Evolutionary conservation across 1,284 basidiomycete genomes (phyloP), one percentile per base, ranked within the genome.

Genomic region (Mycena citricolor): DNA sequence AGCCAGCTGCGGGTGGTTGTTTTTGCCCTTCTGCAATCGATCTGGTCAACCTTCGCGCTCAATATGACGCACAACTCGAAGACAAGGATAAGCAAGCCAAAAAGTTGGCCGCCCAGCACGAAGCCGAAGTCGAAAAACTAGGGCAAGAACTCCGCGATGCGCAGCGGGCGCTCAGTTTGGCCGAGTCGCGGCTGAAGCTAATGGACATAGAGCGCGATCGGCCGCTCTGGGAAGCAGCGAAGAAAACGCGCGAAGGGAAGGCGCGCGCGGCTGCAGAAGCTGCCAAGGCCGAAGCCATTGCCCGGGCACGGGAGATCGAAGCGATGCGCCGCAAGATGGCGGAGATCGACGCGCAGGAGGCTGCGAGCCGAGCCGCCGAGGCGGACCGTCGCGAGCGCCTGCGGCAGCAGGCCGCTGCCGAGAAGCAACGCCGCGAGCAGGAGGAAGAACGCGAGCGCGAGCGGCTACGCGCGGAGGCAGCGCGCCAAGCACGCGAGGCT

Each of bases 261-360:
- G 53, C 54, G 37, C 32, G 39, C 19, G 42, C 23, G 14, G 26
- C 26, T 29, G 10, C 10, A 10, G 32, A 44, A 24, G 44, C 36
- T 19, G 39, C 26, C 19, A 33, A 30, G 24, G 35, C 44, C 16
- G 46, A 45, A 26, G 19, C 17, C n/a, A 33, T 36, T 6, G 28
- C 30, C 21, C 14, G 43, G 14, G 32, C 28, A 5, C 30, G 30
- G 4, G 42, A 42, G 32, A 71, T 86, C 45, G 77, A 72, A 19
- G 79, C 81, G 57, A 87, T 84, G 2, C 72, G 75, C 29, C 70
- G 77, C 33, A 87, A 84, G 57, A 68, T 86, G 42, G 77, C 73
- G 8, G 80, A 84, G 50, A 71, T 87, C 23, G 24, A 14, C 13
- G 32, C 40, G 31, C 36, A 56, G 43, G 36, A 42, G 43, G 38